Percentiles rank a stretch among this genome's conserved stretches.
phyloP scores from a whole-genome alignment of 129 eudicot genomes.

The Escallonia herrerae region DNA sequence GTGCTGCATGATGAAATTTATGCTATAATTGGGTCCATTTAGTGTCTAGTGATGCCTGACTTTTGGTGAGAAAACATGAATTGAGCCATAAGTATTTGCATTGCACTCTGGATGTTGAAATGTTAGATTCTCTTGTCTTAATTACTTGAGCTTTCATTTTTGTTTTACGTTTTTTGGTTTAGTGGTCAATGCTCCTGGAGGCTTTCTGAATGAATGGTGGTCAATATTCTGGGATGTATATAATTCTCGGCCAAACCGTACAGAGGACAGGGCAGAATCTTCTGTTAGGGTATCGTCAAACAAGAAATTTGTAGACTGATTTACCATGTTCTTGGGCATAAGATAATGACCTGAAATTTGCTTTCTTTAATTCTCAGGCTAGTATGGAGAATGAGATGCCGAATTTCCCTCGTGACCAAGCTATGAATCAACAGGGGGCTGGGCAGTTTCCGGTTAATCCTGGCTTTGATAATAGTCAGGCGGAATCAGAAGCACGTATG shows the following conservation, averaged over 20 bases:
- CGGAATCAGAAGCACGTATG: not conserved
- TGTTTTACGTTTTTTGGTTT: not conserved
- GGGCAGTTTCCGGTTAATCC: not conserved
- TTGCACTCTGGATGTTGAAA: too few species aligned
- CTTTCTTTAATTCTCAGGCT: conserved; percentile 7
- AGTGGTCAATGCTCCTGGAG: conserved; percentile 20
- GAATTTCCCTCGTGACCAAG: not conserved
- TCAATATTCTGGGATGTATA: conserved; percentile 17
- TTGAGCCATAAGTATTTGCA: too few species aligned
- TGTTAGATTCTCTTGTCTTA: too few species aligned
- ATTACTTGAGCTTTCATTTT: not conserved
- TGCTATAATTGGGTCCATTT: too few species aligned
- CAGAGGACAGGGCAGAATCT: not conserved
- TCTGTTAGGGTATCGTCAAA: not conserved
- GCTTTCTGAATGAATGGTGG: conserved; percentile 47
- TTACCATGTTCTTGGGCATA: not conserved
- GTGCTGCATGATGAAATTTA: too few species aligned
- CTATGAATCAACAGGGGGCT: not conserved
- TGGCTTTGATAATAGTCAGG: not conserved
- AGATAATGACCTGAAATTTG: not conserved
- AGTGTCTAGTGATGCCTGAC: too few species aligned
- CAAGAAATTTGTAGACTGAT: not conserved
- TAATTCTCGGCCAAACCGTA: not conserved
- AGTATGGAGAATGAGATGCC: not conserved
- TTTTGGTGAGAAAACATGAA: too few species aligned